A percentile compares a stretch with the other conserved stretches of the same genome.
Evolutionary conservation across 1,284 basidiomycete genomes (phyloP).

Genomic region (Pyrrhoderma lamaoense): DNA sequence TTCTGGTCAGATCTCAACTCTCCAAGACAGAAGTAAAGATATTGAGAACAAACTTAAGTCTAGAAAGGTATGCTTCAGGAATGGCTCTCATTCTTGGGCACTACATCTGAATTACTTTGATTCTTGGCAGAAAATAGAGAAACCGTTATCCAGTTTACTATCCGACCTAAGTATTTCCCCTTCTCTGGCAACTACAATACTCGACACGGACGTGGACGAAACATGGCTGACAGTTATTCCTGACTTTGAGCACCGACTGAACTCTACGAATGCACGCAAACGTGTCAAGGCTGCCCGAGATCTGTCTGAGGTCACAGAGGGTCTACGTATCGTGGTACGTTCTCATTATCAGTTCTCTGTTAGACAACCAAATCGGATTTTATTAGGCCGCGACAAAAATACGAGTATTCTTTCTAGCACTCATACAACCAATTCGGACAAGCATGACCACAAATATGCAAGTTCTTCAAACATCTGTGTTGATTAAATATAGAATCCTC

Average conservation of each 20-base stretch:
- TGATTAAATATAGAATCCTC: constrained; percentile 80
- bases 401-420: constrained; percentile 76
- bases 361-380: background rate
- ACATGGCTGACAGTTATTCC: constrained; percentile 76
- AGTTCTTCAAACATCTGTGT: constrained; percentile 82
- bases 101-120: background rate
- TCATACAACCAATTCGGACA: constrained; percentile 75
- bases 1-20: constrained; percentile 90
- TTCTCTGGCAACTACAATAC: constrained; percentile 65
- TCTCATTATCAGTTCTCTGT: background rate
- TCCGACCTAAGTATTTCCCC: constrained; percentile 81
- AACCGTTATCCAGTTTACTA: constrained; percentile 75
- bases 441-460: constrained; percentile 92
- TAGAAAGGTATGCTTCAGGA: constrained; percentile 52
- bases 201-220: constrained; percentile 79
- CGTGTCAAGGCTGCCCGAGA: constrained; percentile 84
- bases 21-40: constrained; percentile 83
- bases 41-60: constrained; percentile 84
- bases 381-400: constrained; percentile 80
- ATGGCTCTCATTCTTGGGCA: too few species aligned
- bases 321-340: constrained; percentile 75
- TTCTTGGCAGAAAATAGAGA: constrained; percentile 71
- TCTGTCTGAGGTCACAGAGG: constrained; percentile 76
- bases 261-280: constrained; percentile 58
- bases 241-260: constrained; percentile 74